These are phyloP conservation scores for Colletotrichum noveboracense DNA, from an alignment of 2,329 filamentous ascomycete species.

Conservation along the genomic window DNA sequence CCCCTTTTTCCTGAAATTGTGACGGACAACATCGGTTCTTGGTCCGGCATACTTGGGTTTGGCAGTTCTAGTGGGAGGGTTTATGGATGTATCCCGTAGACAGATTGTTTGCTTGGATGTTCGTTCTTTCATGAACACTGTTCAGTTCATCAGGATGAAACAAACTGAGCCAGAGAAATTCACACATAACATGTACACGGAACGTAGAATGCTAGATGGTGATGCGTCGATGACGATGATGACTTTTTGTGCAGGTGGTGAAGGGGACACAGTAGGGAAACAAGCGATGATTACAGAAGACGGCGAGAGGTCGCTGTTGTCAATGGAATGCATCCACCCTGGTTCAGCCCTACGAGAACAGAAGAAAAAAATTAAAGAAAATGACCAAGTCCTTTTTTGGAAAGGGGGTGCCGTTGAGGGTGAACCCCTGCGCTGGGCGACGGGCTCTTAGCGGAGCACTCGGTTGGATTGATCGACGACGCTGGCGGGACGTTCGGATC, in stretches of 20 bases:
- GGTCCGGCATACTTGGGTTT: background rate
- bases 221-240: background rate
- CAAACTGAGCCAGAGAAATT: background rate
- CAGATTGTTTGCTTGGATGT: background rate
- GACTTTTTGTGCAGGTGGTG: background rate
- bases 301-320: background rate
- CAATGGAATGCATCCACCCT: background rate
- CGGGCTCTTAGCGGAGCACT: constrained; percentile 2
- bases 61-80: background rate
- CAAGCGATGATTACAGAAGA: background rate
- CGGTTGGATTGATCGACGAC: constrained; percentile 11
- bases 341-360: background rate
- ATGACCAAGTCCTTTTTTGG: background rate
- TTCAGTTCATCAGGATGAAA: background rate
- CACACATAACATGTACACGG: background rate
- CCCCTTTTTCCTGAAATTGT: background rate
- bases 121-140: background rate
- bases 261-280: background rate
- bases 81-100: background rate
- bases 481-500: constrained; percentile 12
- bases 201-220: background rate
- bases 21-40: background rate
- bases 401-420: background rate
- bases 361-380: background rate
- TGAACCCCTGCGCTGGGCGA: background rate